phyloP scores from a whole-genome alignment of 2,329 filamentous ascomycete genomes.

The Akanthomyces uredinophilus region DNA sequence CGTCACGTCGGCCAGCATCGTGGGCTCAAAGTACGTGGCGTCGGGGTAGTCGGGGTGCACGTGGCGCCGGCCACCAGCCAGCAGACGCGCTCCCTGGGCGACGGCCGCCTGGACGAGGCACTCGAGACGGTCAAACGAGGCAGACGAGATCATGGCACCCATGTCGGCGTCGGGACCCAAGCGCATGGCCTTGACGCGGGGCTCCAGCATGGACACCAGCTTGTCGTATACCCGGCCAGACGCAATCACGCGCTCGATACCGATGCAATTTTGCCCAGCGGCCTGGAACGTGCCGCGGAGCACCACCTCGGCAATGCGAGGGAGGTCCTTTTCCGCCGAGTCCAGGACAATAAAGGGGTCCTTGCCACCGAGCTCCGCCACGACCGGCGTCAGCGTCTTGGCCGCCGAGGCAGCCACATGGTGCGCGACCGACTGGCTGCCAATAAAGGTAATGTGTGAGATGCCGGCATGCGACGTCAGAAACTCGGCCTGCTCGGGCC shows the following conservation, averaged over 20 bases:
- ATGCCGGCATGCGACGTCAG: conserved; percentile 82
- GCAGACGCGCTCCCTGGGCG: conserved; percentile 68
- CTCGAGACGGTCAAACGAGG: conserved; percentile 72
- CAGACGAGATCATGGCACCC: conserved; percentile 82
- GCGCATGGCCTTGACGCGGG: conserved; percentile 68
- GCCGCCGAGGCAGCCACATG: conserved; percentile 83
- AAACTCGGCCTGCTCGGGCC: conserved; percentile 74
- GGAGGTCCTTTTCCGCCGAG: conserved; percentile 61
- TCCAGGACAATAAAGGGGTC: conserved; percentile 88
- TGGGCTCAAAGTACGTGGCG: conserved; percentile 91
- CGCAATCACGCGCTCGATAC: conserved; percentile 87
- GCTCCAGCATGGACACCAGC: conserved; percentile 65
- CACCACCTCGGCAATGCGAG: conserved; percentile 72
- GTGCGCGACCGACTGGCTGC: conserved; percentile 79
- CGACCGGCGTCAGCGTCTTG: conserved; percentile 77
- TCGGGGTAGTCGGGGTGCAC: conserved; percentile 66
- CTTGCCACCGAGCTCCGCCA: conserved; percentile 91
- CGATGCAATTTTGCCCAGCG: conserved; percentile 95
- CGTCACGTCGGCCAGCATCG: conserved; percentile 84
- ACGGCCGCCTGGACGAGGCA: conserved; percentile 72
- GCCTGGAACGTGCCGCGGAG: conserved; percentile 93
- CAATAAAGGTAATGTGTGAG: conserved; percentile 92
- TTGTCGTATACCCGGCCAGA: conserved; percentile 69
- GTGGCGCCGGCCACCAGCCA: conserved; percentile 71
- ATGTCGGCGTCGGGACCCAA: conserved; percentile 76